A percentile compares a stretch with the other conserved stretches of the same genome.
Conservation (phyloP, 371 early-diverging fungal species). For the Mortierella sp. region DNA sequence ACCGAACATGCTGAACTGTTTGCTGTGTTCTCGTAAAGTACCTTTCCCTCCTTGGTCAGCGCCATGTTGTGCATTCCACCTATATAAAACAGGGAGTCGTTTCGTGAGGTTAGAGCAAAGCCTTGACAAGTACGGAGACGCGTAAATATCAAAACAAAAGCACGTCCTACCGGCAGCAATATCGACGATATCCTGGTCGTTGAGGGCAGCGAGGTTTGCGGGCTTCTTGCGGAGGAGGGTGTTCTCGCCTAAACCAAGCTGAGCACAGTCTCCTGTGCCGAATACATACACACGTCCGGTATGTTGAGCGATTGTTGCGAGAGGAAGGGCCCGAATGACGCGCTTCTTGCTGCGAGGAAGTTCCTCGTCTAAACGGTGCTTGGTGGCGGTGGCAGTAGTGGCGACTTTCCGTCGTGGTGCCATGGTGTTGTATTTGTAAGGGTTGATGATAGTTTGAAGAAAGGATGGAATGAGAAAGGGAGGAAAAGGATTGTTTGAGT, state of each 20-base stretch:
- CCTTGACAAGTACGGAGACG: not conserved
- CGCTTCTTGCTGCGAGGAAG: slow-evolving; percentile 4
- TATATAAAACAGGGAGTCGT: not conserved
- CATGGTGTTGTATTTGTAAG: not conserved
- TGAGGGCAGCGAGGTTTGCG: slow-evolving; percentile 74
- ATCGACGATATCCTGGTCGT: slow-evolving; percentile 71
- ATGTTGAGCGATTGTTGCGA: slow-evolving; percentile 17
- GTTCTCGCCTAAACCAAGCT: slow-evolving; percentile 94
- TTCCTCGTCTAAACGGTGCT: slow-evolving; percentile 2
- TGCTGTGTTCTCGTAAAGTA: slow-evolving; percentile 43
- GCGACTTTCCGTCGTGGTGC: not conserved
- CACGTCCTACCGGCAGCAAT: slow-evolving; percentile 73
- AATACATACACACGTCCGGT: slow-evolving; percentile 89
- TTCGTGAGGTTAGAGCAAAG: not conserved
- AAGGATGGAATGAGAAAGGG: no score
- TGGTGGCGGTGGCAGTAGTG: not conserved
- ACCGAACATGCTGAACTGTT: no score
- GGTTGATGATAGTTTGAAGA: not conserved
- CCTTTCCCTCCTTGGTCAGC: slow-evolving; percentile 79
- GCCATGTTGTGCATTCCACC: slow-evolving; percentile 92
- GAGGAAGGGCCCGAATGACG: slow-evolving; percentile 13
- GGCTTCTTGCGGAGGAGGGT: slow-evolving; percentile 81
- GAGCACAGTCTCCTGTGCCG: slow-evolving; percentile 96
- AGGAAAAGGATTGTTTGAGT: not conserved
- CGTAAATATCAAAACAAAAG: no score